Evolutionary conservation across 331 rosid genomes (phyloP), one percentile per base, ranked within the genome.

Genomic region (Prunus yedoensis): DNA sequence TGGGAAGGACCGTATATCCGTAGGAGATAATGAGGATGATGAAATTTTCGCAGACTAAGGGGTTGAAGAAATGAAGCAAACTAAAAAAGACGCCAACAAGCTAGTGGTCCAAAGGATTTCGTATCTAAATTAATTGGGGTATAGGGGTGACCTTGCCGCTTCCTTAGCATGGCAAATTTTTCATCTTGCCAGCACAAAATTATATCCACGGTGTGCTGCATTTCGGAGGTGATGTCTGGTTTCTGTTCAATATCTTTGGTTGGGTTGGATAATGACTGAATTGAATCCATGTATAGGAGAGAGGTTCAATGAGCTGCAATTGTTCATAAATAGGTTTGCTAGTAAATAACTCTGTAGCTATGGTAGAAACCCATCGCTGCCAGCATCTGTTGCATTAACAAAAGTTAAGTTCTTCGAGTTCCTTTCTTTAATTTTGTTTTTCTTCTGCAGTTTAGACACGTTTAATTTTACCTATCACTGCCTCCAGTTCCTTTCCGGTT

Each of bases 261-360:
- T 20, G 65, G 66, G 27, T 38, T 75, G 84, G 70, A 65, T 70
- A 62, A 75, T 79, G 79, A 58, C 66, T 73, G 71, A 46, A 67
- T 45, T 79, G 51, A 70, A 71, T 30, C 77, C 46, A 74, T 85
- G 90, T 74, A 78, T 71, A 84, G 81, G 86, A 72, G 17, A 18
- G 23, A 17, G 77, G 32, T 73, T 58, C 69, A 60, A 23, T 28
- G 70, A 60, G 77, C 70, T 18, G 69, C 59, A 74, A 74, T 47
- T 74, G 77, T 74, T 47, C 28, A 74, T 74, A 74, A 60, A 14
- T 73, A 46, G 77, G 28, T 35, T 60, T 73, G 49, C 32, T 60
- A 60, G 77, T 74, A 74, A 60, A 74, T 47, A 28, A 60, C 77
- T 60, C 35, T 27, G 43, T 61, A 74, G 69, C 69, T 8, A 2